These are phyloP conservation scores for Pseudocercospora musae DNA, from an alignment of 2,329 filamentous ascomycete genomes.

Conservation along the genomic window DNA sequence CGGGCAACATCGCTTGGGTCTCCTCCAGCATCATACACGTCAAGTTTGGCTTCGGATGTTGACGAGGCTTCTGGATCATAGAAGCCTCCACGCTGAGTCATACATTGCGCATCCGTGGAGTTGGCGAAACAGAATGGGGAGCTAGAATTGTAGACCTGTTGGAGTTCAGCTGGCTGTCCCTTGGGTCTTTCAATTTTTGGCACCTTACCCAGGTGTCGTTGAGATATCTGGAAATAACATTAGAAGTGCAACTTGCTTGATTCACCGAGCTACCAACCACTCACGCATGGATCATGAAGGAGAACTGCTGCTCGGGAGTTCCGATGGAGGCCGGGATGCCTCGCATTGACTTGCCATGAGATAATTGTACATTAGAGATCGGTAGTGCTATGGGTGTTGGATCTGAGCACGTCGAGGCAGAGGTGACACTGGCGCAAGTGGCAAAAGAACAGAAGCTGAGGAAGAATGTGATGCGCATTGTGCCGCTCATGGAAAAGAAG, in stretches of 20 bases:
- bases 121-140: slow-evolving; percentile 14
- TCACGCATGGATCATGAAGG: slow-evolving; percentile 10
- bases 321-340: slow-evolving; percentile 10
- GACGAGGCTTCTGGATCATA: slow-evolving; percentile 15
- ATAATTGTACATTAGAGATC: slow-evolving; percentile 12
- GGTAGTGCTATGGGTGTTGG: slow-evolving; percentile 9
- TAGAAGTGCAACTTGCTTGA: not conserved
- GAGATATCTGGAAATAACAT: not conserved
- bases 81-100: slow-evolving; percentile 17
- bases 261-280: not conserved
- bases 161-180: not conserved
- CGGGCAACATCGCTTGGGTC: slow-evolving; percentile 18
- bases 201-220: slow-evolving; percentile 19
- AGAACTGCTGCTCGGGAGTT: slow-evolving; percentile 15
- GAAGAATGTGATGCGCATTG: not conserved
- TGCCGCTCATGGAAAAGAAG: not conserved
- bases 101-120: slow-evolving; percentile 5
- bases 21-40: slow-evolving; percentile 14
- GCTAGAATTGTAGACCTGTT: slow-evolving; percentile 15
- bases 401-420: not conserved
- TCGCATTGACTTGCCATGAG: slow-evolving; percentile 13
- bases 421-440: not conserved
- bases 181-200: not conserved
- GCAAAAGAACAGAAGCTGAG: not conserved
- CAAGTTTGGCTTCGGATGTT: not conserved